phyloP scores from a whole-genome alignment of 2,329 filamentous ascomycete genomes.

The Helminthosporium solani region DNA sequence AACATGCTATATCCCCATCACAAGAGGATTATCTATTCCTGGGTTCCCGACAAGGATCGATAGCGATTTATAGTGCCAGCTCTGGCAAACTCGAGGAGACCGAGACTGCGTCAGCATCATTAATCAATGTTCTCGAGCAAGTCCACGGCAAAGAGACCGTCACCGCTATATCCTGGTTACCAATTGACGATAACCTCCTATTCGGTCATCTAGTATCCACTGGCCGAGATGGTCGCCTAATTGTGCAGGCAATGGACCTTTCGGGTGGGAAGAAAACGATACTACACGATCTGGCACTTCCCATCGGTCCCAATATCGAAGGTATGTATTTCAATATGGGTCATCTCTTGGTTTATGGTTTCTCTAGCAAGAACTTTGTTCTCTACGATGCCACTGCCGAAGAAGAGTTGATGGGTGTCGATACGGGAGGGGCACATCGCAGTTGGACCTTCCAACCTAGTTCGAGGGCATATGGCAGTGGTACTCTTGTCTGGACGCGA shows the following conservation, averaged over 20 bases:
- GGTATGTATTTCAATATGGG: constrained; percentile 62
- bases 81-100: constrained; percentile 5
- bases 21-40: constrained; percentile 45
- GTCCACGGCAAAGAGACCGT: constrained; percentile 63
- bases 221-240: constrained; percentile 74
- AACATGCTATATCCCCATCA: constrained; percentile 22
- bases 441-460: constrained; percentile 62
- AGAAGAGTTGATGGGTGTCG: constrained; percentile 67
- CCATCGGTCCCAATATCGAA: constrained; percentile 76
- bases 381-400: constrained; percentile 75
- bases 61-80: constrained; percentile 49
- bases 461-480: constrained; percentile 31
- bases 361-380: constrained; percentile 75
- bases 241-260: constrained; percentile 56
- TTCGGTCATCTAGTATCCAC: constrained; percentile 64
- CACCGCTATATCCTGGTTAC: constrained; percentile 58
- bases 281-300: constrained; percentile 67
- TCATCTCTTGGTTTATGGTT: constrained; percentile 72
- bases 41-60: constrained; percentile 57
- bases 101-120: constrained; percentile 4
- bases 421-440: constrained; percentile 83
- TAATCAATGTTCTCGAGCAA: constrained; percentile 20
- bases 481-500: constrained; percentile 73
- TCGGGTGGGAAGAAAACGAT: constrained; percentile 39
- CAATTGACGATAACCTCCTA: constrained; percentile 37